Percentiles rank a stretch among this genome's conserved stretches.
Evolutionary conservation across 495 filamentous ascomycete genomes (phyloP).

Genomic region (Sporormia fimetaria): DNA sequence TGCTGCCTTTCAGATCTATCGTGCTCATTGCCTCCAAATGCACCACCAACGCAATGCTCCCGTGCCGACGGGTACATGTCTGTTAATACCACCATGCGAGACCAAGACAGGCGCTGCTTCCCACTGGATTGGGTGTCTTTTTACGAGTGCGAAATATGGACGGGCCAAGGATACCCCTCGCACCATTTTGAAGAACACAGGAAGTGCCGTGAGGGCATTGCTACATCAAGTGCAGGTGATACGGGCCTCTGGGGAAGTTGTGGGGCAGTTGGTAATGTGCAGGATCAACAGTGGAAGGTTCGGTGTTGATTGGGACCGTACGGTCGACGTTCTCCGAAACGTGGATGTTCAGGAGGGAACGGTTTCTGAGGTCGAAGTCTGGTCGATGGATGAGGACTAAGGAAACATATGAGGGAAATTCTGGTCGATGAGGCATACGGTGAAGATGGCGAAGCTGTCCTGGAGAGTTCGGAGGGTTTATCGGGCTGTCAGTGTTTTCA

Average conservation of each 20-base stretch:
- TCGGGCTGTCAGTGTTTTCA: too few relatives aligned
- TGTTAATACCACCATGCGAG: slow-evolving; percentile 30
- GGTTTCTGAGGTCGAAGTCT: slow-evolving; percentile 14
- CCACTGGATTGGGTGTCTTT: slow-evolving; percentile 34
- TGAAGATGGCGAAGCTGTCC: too few relatives aligned
- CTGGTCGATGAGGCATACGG: too few relatives aligned
- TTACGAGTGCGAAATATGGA: slow-evolving; percentile 29
- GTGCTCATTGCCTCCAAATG: slow-evolving; percentile 23
- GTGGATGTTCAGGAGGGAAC: slow-evolving; percentile 25
- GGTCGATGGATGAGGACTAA: slow-evolving; percentile 19
- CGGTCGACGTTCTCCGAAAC: slow-evolving; percentile 26
- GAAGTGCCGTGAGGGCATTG: slow-evolving; percentile 29
- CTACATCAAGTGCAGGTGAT: slow-evolving; percentile 21
- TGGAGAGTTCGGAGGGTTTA: too few relatives aligned
- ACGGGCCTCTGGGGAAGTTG: slow-evolving; percentile 2
- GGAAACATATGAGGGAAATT: too few relatives aligned
- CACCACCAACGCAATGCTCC: slow-evolving; percentile 7
- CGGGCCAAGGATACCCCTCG: slow-evolving; percentile 23
- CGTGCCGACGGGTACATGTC: slow-evolving; percentile 28
- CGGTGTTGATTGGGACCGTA: slow-evolving; percentile 30
- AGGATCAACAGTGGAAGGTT: slow-evolving; percentile 34
- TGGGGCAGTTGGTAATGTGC: slow-evolving; percentile 30
- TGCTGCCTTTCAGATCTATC: slow-evolving; percentile 27
- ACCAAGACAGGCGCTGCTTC: slow-evolving; percentile 2
- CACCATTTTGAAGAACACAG: slow-evolving; percentile 29